These are phyloP conservation scores for Eimeria praecox DNA, from an alignment of 169 alveolate genomes.

Conservation along the genomic window DNA sequence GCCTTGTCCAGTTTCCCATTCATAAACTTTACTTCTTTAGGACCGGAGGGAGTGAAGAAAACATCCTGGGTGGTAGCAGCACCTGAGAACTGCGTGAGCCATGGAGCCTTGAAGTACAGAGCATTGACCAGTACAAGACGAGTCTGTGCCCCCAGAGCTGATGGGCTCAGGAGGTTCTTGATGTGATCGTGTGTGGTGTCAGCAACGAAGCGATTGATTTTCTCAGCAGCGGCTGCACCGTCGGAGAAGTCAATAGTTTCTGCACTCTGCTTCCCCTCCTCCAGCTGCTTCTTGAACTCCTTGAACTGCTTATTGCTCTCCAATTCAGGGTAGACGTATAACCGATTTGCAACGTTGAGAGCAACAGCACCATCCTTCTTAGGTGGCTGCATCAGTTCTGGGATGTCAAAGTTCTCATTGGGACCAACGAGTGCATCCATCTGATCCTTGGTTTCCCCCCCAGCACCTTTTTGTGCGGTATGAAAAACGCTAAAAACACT, in stretches of 20 bases:
- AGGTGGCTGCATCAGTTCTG: constrained; percentile 46
- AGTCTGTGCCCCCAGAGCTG: constrained; percentile 42
- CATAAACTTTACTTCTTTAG: constrained; percentile 54
- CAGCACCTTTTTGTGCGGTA: constrained; percentile 70
- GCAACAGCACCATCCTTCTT: constrained; percentile 33
- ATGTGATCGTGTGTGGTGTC: constrained; percentile 63
- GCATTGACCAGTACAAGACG: constrained; percentile 78
- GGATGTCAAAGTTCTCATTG: constrained; percentile 16
- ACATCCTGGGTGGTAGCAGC: constrained; percentile 3
- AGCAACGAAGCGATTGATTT: constrained; percentile 63
- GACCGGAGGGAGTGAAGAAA: constrained; percentile 46
- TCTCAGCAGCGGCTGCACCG: constrained; percentile 49
- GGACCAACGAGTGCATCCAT: constrained; percentile 75
- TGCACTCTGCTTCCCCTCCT: constrained; percentile 41
- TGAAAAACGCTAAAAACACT: constrained; percentile 67
- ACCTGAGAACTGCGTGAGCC: constrained; percentile 54
- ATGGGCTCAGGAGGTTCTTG: constrained; percentile 15
- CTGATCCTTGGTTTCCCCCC: constrained; percentile 56
- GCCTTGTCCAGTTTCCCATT: constrained; percentile 44
- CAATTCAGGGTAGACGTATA: constrained; percentile 69
- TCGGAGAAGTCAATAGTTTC: constrained; percentile 32
- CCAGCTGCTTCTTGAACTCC: constrained; percentile 2
- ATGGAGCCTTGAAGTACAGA: constrained; percentile 60
- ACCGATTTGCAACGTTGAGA: constrained; percentile 53
- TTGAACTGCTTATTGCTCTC: constrained; percentile 43